Percentiles rank a stretch among this genome's conserved stretches.
These are phyloP conservation scores for Capsicum baccatum DNA, from an alignment of 257 asterid genomes.

Conservation along the genomic window DNA sequence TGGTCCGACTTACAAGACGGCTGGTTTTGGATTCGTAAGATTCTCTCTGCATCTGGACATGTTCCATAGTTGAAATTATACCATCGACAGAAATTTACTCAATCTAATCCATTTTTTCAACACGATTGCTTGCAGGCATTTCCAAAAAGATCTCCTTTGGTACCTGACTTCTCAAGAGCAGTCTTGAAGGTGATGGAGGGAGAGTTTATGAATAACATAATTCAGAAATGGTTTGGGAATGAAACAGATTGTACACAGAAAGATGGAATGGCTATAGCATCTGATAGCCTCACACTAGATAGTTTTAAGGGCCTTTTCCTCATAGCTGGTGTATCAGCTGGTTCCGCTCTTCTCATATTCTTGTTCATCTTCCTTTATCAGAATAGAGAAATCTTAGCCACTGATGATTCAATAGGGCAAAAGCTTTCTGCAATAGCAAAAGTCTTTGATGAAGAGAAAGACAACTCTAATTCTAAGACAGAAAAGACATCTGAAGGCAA, in stretches of 20 bases:
- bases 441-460: constrained; percentile 42
- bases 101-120: neutral
- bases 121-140: constrained; percentile 38
- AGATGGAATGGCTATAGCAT: constrained; percentile 11
- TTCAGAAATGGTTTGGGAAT: constrained; percentile 39
- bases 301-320: constrained; percentile 48
- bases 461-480: constrained; percentile 21
- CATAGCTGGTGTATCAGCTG: constrained; percentile 44
- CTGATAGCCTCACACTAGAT: constrained; percentile 36
- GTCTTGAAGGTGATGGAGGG: constrained; percentile 41
- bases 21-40: constrained; percentile 57
- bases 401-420: constrained; percentile 37
- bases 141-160: constrained; percentile 53
- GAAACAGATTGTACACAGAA: constrained; percentile 28
- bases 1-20: constrained; percentile 51
- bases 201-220: constrained; percentile 34
- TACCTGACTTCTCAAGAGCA: constrained; percentile 48
- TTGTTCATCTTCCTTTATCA: constrained; percentile 43
- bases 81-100: neutral
- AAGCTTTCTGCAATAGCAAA: constrained; percentile 45
- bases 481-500: neutral
- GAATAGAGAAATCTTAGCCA: constrained; percentile 36
- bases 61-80: neutral
- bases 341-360: constrained; percentile 46
- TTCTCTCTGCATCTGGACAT: neutral